Percentiles rank a stretch among this genome's conserved stretches.
Evolutionary conservation across 306 rosid genomes (phyloP).

Genomic region (Morella rubra): DNA sequence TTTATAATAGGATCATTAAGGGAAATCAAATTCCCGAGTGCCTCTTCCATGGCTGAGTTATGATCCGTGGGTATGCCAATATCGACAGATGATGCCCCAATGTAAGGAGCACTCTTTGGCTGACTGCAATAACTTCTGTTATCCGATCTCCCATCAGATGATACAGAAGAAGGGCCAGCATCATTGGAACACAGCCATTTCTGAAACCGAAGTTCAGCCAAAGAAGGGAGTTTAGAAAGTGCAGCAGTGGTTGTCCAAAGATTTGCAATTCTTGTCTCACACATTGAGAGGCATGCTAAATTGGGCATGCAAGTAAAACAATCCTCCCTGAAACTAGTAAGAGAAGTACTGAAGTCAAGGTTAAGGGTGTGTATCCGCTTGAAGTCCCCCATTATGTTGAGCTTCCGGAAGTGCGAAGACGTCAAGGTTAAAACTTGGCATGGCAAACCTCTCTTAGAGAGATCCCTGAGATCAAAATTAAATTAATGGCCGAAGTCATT

Average conservation of each 20-base stretch:
- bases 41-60: conserved; percentile 41
- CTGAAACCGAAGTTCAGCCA: conserved; percentile 78
- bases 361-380: conserved; percentile 60
- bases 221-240: conserved; percentile 73
- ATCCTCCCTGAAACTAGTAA: conserved; percentile 62
- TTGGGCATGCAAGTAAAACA: conserved; percentile 83
- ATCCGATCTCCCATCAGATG: conserved; percentile 47
- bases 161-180: conserved; percentile 41
- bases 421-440: conserved; percentile 64
- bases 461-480: conserved; percentile 50
- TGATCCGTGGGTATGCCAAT: conserved; percentile 37
- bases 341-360: conserved; percentile 72
- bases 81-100: conserved; percentile 33
- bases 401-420: conserved; percentile 69
- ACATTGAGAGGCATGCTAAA: conserved; percentile 69
- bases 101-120: conserved; percentile 38
- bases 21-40: conserved; percentile 44
- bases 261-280: conserved; percentile 76
- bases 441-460: conserved; percentile 68
- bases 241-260: conserved; percentile 85
- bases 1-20: conserved; percentile 40
- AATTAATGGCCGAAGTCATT: conserved; percentile 26
- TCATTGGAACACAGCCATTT: conserved; percentile 61
- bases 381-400: conserved; percentile 72
- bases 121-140: conserved; percentile 34